phyloP scores from a whole-genome alignment of 768 basidiomycete genomes.

The Phaeotremella skinneri region DNA sequence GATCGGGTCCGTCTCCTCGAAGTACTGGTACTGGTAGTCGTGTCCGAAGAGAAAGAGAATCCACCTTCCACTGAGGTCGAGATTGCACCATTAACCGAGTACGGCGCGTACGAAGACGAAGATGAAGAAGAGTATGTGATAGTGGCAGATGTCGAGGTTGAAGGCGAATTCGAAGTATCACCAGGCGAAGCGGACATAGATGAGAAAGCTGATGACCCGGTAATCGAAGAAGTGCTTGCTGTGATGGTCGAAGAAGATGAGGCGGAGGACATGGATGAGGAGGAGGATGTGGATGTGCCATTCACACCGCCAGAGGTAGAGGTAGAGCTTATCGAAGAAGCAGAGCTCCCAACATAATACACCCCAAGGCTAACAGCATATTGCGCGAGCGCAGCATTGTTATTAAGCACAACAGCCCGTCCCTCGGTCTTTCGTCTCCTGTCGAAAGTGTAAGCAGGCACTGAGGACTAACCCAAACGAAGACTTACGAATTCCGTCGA shows the following conservation, averaged over 20 bases:
- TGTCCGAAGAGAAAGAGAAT: constrained; percentile 8
- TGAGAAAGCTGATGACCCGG: constrained; percentile 7
- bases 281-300: constrained; percentile 12
- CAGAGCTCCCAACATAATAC: background rate
- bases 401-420: background rate
- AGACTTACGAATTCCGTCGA: too few relatives aligned
- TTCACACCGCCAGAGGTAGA: constrained; percentile 9
- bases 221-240: constrained; percentile 5
- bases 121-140: constrained; percentile 8
- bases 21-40: constrained; percentile 12
- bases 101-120: constrained; percentile 6
- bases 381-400: background rate
- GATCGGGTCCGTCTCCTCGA: constrained; percentile 17
- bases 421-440: too few relatives aligned
- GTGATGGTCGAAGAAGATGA: constrained; percentile 3
- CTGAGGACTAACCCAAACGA: too few relatives aligned
- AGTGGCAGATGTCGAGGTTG: constrained; percentile 5
- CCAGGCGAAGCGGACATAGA: constrained; percentile 11
- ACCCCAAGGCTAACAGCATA: background rate
- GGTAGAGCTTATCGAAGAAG: background rate
- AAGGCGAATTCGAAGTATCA: constrained; percentile 2
- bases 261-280: constrained; percentile 12
- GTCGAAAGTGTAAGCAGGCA: too few relatives aligned
- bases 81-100: background rate
- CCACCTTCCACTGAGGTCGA: background rate